A percentile compares a stretch with the other conserved stretches of the same genome.
Conservation (phyloP, 2,329 filamentous ascomycete genomes). For the Xylaria sp. region DNA sequence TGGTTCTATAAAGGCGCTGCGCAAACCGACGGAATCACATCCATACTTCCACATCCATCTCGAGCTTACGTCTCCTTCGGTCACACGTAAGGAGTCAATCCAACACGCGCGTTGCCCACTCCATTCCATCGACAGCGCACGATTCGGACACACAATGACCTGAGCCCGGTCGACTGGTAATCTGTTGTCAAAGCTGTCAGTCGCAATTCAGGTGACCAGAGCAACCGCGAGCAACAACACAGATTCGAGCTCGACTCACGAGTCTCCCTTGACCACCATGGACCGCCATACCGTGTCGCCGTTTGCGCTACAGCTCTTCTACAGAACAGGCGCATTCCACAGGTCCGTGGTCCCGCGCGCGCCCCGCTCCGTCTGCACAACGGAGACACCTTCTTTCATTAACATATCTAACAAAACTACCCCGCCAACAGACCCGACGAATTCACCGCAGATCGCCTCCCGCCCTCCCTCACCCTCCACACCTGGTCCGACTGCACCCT, state of each 20-base stretch:
- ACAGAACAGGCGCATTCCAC: constrained; percentile 68
- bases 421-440: constrained; percentile 55
- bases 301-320: constrained; percentile 83
- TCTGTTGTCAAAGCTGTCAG: constrained; percentile 10
- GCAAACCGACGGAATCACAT: too few relatives aligned
- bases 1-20: too few relatives aligned
- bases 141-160: constrained; percentile 20
- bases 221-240: background rate
- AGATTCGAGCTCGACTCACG: background rate
- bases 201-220: background rate
- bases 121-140: too few relatives aligned
- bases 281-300: constrained; percentile 69
- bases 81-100: too few relatives aligned
- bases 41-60: too few relatives aligned
- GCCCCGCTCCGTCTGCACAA: constrained; percentile 5
- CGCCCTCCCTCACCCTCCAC: constrained; percentile 71
- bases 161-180: constrained; percentile 14
- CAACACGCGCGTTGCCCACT: too few relatives aligned
- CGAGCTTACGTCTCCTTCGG: too few relatives aligned
- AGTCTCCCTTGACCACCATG: constrained; percentile 9
- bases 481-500: constrained; percentile 81
- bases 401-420: constrained; percentile 12
- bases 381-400: too few relatives aligned
- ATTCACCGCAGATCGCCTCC: constrained; percentile 55
- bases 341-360: constrained; percentile 40